These are phyloP conservation scores for Phlebiopsis gigantea DNA, from an alignment of 768 basidiomycete species.

Conservation along the genomic window DNA sequence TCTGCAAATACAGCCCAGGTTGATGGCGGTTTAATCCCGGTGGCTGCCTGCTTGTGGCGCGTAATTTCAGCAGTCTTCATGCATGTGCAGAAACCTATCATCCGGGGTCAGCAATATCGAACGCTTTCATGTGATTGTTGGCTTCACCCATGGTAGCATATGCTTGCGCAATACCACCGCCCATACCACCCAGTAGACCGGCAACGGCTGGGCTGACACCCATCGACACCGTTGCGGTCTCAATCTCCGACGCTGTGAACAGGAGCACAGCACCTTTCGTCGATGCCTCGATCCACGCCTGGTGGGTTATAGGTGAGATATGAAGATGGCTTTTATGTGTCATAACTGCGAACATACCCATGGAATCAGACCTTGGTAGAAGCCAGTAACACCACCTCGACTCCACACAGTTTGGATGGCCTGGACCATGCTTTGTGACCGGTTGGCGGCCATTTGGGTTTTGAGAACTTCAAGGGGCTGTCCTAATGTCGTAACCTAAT, in stretches of 20 bases:
- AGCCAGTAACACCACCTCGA: slow-evolving; percentile 83
- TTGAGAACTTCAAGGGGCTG: slow-evolving; percentile 98
- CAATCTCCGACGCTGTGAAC: slow-evolving; percentile 95
- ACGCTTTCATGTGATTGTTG: not conserved
- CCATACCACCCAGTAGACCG: slow-evolving; percentile 95
- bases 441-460: slow-evolving; percentile 99
- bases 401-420: slow-evolving; percentile 85
- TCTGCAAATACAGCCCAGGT: slow-evolving; percentile 95
- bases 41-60: slow-evolving; percentile 83
- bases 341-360: slow-evolving; percentile 58
- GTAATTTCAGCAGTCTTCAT: slow-evolving; percentile 99
- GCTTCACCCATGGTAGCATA: slow-evolving; percentile 98
- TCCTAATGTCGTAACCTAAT: slow-evolving; percentile 92
- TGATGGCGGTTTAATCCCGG: slow-evolving; percentile 81
- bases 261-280: slow-evolving; percentile 96
- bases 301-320: not conserved
- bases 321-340: not conserved
- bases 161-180: slow-evolving; percentile 94
- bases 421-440: slow-evolving; percentile 84
- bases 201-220: slow-evolving; percentile 78
- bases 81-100: slow-evolving; percentile 91
- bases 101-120: not conserved
- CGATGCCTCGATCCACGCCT: slow-evolving; percentile 99
- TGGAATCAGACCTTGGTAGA: slow-evolving; percentile 98
- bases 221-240: slow-evolving; percentile 54